Evolutionary conservation across 176 grass and related monocot genomes (phyloP).

Genomic region (Sorghum bicolor): Sorghum_bicolor_NCBIv3 NC_012874.2:1694001-1694500

Average conservation of each 20-base stretch:
- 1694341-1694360: conserved; percentile 82
- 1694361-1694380: conserved; percentile 90
- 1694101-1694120: conserved; percentile 54
- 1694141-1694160: conserved; percentile 75
- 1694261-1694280: conserved; percentile 48
- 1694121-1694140: conserved; percentile 80
- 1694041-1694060: no score
- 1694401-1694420: no score
- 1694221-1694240: no score
- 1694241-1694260: conserved; percentile 59
- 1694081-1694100: conserved; percentile 69
- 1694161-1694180: no score
- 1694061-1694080: no score
- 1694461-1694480: no score
- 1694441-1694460: no score
- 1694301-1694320: conserved; percentile 81
- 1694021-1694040: no score
- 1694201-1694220: no score
- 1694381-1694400: conserved; percentile 73
- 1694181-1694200: no score
- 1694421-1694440: neutral
- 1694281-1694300: conserved; percentile 57
- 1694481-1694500: no score
- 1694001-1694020: no score
- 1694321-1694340: conserved; percentile 38